phyloP scores from a whole-genome alignment of 345 rosid genomes.

The Reutealis trisperma region DNA sequence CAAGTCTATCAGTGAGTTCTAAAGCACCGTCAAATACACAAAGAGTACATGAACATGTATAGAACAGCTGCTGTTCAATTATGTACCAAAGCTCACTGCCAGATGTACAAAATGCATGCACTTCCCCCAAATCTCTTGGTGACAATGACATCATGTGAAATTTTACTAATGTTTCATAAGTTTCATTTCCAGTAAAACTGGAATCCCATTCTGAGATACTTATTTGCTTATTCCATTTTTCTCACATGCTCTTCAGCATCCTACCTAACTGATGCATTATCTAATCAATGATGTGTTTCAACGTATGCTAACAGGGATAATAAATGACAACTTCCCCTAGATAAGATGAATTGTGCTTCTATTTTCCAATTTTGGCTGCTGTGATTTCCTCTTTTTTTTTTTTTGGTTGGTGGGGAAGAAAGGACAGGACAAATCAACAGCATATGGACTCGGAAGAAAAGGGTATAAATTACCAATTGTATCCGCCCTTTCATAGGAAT shows the following conservation, averaged over 20 bases:
- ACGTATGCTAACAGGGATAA: neutral
- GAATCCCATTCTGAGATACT: neutral
- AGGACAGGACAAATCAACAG: neutral
- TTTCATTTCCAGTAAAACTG: neutral
- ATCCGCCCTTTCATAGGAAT: conserved; percentile 92
- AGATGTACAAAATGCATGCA: neutral
- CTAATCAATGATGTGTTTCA: neutral
- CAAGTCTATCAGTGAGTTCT: neutral
- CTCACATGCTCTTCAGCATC: neutral
- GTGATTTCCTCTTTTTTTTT: neutral
- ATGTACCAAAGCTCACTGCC: neutral
- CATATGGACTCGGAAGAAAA: conserved; percentile 6
- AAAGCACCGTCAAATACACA: neutral
- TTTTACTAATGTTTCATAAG: neutral
- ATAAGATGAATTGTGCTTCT: neutral
- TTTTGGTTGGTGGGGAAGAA: too few relatives aligned
- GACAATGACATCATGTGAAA: neutral
- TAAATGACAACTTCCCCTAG: neutral
- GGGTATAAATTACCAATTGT: conserved; percentile 64
- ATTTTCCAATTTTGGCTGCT: neutral
- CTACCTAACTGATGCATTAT: neutral
- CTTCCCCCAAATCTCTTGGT: neutral
- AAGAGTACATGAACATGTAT: neutral
- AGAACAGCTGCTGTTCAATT: neutral
- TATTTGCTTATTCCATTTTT: neutral